These are phyloP conservation scores for Rhodotorula sp. DNA, from an alignment of 1,284 basidiomycete species.

Conservation along the genomic window DNA sequence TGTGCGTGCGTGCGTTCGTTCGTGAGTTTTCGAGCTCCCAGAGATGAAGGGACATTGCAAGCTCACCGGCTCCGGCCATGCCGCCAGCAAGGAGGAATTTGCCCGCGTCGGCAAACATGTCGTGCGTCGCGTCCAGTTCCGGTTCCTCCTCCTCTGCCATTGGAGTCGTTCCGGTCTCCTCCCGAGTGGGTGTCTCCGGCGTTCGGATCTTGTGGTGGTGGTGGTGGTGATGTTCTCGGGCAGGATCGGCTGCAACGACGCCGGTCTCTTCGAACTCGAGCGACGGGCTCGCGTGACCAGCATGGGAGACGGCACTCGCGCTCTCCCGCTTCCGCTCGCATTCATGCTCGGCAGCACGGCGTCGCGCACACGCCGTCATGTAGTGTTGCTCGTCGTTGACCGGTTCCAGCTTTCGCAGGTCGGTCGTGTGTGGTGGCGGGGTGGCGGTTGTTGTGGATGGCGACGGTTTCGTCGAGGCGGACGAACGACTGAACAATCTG, in stretches of 20 bases:
- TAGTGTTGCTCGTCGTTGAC: constrained; percentile 7
- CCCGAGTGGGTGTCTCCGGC: neutral
- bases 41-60: too few species aligned
- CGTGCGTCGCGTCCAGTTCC: constrained; percentile 44
- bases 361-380: constrained; percentile 8
- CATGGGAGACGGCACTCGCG: neutral
- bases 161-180: constrained; percentile 43
- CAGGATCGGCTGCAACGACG: constrained; percentile 5
- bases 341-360: neutral
- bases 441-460: neutral
- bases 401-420: constrained; percentile 3
- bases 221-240: neutral
- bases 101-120: constrained; percentile 58
- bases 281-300: neutral
- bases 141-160: constrained; percentile 53
- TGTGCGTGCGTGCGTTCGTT: too few species aligned
- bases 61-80: constrained; percentile 84
- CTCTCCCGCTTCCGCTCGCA: neutral
- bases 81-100: constrained; percentile 92
- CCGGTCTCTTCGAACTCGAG: constrained; percentile 26
- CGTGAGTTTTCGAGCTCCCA: too few species aligned
- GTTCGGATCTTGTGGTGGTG: neutral
- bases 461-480: neutral
- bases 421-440: neutral
- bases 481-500: constrained; percentile 17